Percentiles rank a stretch among this genome's conserved stretches.
phyloP scores from a whole-genome alignment of 192 early-diverging fungal genomes.

The Dissophora globulifera region DNA sequence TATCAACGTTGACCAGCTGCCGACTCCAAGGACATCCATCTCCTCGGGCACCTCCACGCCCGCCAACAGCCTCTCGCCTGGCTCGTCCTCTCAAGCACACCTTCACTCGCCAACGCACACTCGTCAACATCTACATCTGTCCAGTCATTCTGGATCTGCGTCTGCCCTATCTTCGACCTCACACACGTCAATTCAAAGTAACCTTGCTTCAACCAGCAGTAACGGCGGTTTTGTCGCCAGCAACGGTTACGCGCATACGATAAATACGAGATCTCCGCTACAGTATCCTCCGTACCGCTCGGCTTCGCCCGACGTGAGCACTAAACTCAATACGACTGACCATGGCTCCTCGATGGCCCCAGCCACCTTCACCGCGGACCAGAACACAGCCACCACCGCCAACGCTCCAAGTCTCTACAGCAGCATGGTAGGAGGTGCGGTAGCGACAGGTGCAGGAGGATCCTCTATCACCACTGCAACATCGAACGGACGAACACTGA shows the following conservation, averaged over 20 bases:
- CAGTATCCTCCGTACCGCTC: conserved; percentile 6
- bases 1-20: conserved; percentile 28
- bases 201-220: conserved; percentile 24
- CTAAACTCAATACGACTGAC: conserved; percentile 15
- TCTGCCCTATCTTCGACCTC: too few species aligned
- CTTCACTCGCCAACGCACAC: conserved; percentile 8
- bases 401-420: conserved; percentile 10
- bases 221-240: neutral
- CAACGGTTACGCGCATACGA: neutral
- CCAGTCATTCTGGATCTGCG: too few species aligned
- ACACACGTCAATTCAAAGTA: conserved; percentile 18
- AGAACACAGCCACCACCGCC: conserved; percentile 5
- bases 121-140: conserved; percentile 5
- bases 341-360: neutral
- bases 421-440: neutral
- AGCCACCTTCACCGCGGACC: too few species aligned
- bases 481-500: conserved; percentile 12
- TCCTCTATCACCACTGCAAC: conserved; percentile 23
- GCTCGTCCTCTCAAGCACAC: conserved; percentile 4
- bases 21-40: conserved; percentile 38
- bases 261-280: conserved; percentile 9
- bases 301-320: conserved; percentile 11
- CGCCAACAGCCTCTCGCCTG: conserved; percentile 29
- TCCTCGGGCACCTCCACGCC: conserved; percentile 33
- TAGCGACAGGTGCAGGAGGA: conserved; percentile 8